phyloP scores from a whole-genome alignment of 2,329 filamentous ascomycete species.

The Venturia oleaginea region DNA sequence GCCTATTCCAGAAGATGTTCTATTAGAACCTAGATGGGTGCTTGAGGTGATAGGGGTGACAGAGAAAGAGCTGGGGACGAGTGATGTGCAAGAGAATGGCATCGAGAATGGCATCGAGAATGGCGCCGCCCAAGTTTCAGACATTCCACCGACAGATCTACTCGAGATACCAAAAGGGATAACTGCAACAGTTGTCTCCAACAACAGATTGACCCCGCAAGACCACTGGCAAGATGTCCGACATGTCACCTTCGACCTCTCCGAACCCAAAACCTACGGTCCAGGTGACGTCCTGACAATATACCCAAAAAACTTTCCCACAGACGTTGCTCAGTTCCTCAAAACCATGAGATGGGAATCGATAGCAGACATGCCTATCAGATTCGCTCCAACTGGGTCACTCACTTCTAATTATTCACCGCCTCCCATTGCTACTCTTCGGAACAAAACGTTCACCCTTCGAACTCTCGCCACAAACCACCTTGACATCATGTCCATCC shows the following conservation, averaged over 20 bases:
- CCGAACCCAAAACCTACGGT: constrained; percentile 38
- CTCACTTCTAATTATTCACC: constrained; percentile 28
- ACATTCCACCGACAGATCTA: constrained; percentile 31
- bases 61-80: neutral
- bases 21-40: constrained; percentile 67
- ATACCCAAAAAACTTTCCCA: constrained; percentile 77
- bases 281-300: constrained; percentile 77
- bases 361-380: constrained; percentile 62
- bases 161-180: constrained; percentile 52
- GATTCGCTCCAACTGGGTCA: constrained; percentile 34
- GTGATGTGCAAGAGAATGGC: neutral
- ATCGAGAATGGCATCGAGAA: neutral
- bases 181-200: constrained; percentile 51
- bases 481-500: constrained; percentile 83
- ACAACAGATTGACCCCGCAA: constrained; percentile 62
- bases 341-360: constrained; percentile 67
- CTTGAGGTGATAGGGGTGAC: constrained; percentile 32
- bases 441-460: constrained; percentile 45
- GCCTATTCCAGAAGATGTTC: constrained; percentile 64
- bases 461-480: constrained; percentile 70
- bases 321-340: constrained; percentile 72
- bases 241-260: constrained; percentile 53
- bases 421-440: constrained; percentile 29
- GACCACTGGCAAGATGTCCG: constrained; percentile 93
- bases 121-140: neutral